These are phyloP conservation scores for Sordaria brevicollis DNA, from an alignment of 495 filamentous ascomycete species.

Conservation along the genomic window DNA sequence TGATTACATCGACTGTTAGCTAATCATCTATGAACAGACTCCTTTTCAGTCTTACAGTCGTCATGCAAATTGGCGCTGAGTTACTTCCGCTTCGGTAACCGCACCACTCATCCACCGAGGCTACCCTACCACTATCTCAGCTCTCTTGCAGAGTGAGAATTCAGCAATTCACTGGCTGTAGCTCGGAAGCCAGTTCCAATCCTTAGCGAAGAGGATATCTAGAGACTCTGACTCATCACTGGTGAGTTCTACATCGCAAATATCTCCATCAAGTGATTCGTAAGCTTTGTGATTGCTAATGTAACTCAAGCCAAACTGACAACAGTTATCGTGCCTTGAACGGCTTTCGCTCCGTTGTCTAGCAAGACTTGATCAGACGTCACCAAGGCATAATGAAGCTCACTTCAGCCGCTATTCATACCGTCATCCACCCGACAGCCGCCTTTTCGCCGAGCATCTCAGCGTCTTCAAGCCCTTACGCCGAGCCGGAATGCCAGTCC, in stretches of 20 bases:
- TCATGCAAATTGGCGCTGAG: neutral
- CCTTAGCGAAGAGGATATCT: neutral
- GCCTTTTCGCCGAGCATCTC: slow-evolving; percentile 23
- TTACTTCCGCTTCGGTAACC: neutral
- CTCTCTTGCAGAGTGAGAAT: neutral
- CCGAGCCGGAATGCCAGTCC: neutral
- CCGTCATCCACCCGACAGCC: slow-evolving; percentile 40
- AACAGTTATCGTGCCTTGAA: neutral
- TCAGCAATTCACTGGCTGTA: neutral
- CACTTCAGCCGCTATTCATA: slow-evolving; percentile 28
- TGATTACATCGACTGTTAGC: neutral
- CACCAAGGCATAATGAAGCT: slow-evolving; percentile 28
- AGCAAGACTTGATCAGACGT: neutral
- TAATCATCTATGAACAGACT: neutral
- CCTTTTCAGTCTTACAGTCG: neutral
- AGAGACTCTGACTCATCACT: neutral
- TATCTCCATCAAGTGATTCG: neutral
- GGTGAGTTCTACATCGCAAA: neutral
- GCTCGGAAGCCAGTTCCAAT: neutral
- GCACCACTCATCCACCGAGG: neutral
- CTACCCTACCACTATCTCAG: neutral
- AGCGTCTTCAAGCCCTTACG: neutral
- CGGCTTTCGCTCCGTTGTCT: neutral
- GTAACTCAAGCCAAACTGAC: neutral
- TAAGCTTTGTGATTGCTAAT: neutral